phyloP scores from a whole-genome alignment of 169 alveolate genomes.

The Besnoitia besnoiti region DNA sequence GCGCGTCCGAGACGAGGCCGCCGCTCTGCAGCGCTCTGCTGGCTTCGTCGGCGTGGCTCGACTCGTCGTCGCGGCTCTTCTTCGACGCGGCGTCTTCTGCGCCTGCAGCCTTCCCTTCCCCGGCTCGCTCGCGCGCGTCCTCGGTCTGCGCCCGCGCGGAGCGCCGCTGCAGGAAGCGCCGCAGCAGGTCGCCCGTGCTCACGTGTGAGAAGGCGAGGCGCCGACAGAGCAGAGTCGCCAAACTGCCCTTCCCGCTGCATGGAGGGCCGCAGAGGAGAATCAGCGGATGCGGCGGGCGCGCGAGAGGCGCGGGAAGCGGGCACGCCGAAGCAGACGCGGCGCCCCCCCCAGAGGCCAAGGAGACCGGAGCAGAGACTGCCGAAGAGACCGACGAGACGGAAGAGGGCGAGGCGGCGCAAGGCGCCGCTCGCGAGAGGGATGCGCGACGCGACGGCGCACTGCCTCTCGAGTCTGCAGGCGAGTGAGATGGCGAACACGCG shows the following conservation, averaged over 20 bases:
- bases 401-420: neutral
- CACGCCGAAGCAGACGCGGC: neutral
- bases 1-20: neutral
- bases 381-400: neutral
- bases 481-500: too few species aligned
- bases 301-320: neutral
- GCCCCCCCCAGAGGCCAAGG: neutral
- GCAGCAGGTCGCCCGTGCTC: slow-evolving; percentile 33
- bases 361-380: neutral
- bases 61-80: too few species aligned
- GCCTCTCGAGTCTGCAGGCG: too few species aligned
- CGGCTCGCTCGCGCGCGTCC: neutral
- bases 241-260: slow-evolving; percentile 34
- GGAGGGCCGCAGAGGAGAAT: slow-evolving; percentile 35
- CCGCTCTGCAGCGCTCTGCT: slow-evolving; percentile 1
- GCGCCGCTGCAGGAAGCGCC: neutral
- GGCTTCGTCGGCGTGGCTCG: neutral
- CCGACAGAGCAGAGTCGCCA: slow-evolving; percentile 10
- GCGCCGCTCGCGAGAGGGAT: too few species aligned
- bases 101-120: neutral
- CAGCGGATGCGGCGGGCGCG: slow-evolving; percentile 15
- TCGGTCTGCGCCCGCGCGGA: neutral
- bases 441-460: too few species aligned
- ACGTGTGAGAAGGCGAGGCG: neutral
- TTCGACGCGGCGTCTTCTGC: neutral